phyloP scores from a whole-genome alignment of 192 early-diverging fungal genomes.

The Podila horticola region DNA sequence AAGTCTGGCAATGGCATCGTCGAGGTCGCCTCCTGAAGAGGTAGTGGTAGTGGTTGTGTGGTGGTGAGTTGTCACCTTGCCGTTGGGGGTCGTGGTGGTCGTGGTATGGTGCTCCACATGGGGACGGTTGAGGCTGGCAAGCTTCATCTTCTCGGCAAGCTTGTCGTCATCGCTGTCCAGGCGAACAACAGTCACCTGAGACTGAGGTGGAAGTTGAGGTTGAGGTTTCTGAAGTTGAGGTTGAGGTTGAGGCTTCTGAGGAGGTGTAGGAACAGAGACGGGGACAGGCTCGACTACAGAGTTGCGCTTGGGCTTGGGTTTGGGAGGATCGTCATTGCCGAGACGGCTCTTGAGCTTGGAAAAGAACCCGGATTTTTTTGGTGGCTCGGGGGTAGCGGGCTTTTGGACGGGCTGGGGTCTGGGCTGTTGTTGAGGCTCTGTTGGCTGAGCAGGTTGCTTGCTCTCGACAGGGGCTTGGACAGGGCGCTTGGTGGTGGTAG shows the following conservation, averaged over 20 bases:
- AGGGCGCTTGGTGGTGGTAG: conserved; percentile 36
- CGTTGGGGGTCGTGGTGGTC: neutral
- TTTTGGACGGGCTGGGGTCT: conserved; percentile 15
- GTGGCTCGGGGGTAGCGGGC: neutral
- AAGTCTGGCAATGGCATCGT: conserved; percentile 38
- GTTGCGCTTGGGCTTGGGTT: conserved; percentile 24
- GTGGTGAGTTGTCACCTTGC: neutral
- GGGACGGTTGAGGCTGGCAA: conserved; percentile 13
- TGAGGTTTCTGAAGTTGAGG: neutral
- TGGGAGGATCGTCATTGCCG: neutral
- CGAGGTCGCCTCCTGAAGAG: conserved; percentile 6
- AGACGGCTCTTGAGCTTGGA: conserved; percentile 2
- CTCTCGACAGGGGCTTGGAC: conserved; percentile 8
- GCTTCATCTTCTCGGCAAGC: conserved; percentile 39
- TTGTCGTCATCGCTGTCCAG: conserved; percentile 22
- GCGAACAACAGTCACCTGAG: conserved; percentile 15
- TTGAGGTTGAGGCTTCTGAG: conserved; percentile 18
- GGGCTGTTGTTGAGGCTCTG: conserved; percentile 24
- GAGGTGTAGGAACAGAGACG: neutral
- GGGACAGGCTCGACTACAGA: conserved; percentile 7
- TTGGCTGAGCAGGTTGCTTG: conserved; percentile 17
- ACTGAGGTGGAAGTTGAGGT: conserved; percentile 2
- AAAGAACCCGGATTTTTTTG: conserved; percentile 1
- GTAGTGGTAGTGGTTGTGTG: conserved; percentile 3
- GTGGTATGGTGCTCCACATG: conserved; percentile 9